phyloP scores from a whole-genome alignment of 805 yeast genomes.

The Myxozyma mucilagina region DNA sequence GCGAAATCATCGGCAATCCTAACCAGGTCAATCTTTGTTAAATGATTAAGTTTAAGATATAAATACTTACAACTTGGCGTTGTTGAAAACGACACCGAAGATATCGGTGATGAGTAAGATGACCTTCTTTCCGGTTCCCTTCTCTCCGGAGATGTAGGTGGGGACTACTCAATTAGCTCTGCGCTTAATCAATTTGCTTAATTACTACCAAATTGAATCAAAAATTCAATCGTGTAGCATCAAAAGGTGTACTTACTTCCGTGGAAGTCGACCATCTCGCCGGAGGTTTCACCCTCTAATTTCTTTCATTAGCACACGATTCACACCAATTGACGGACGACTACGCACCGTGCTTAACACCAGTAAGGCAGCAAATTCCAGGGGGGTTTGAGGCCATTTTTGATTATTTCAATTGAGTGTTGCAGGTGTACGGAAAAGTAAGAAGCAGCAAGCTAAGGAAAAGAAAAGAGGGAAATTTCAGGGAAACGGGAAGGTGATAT shows the following conservation, averaged over 20 bases:
- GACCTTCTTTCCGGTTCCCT: constrained; percentile 49
- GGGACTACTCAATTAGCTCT: constrained; percentile 10
- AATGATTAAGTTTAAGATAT: too few species aligned
- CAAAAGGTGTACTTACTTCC: constrained; percentile 23
- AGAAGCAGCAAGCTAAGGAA: background rate
- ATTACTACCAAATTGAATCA: background rate
- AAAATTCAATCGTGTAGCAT: background rate
- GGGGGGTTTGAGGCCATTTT: constrained; percentile 30
- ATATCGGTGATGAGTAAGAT: constrained; percentile 67
- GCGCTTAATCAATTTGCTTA: background rate
- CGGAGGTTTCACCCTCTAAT: constrained; percentile 27
- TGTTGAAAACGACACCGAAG: constrained; percentile 60
- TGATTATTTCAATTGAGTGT: background rate
- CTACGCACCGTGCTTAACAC: constrained; percentile 30
- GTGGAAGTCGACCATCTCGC: constrained; percentile 31
- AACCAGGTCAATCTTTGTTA: background rate
- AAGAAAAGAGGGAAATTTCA: background rate
- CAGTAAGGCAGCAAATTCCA: constrained; percentile 32
- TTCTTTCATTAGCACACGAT: background rate
- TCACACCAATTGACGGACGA: background rate
- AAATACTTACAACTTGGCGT: constrained; percentile 47
- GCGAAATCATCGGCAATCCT: constrained; percentile 54
- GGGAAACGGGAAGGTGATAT: background rate
- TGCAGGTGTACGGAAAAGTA: background rate
- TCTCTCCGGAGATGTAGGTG: constrained; percentile 55